Percentiles rank a stretch among this genome's conserved stretches.
phyloP scores from a whole-genome alignment of 2,329 filamentous ascomycete species.

The Penicillium palitans region DNA sequence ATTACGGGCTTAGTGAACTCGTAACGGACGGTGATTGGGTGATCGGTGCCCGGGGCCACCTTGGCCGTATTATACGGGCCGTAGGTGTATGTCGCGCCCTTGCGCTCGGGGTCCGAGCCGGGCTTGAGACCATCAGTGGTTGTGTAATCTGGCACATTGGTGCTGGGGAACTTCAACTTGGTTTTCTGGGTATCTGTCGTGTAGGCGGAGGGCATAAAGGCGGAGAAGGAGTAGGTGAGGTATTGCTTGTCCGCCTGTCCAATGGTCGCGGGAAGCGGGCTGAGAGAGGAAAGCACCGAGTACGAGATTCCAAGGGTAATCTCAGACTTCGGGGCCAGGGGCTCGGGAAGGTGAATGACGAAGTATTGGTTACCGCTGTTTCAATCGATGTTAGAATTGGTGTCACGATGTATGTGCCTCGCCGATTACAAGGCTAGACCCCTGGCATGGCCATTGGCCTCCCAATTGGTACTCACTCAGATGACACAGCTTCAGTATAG shows the following conservation, averaged over 20 bases:
- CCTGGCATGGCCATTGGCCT: slow-evolving; percentile 38
- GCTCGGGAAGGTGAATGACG: slow-evolving; percentile 72
- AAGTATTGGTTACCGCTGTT: slow-evolving; percentile 76
- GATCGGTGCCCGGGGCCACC: slow-evolving; percentile 71
- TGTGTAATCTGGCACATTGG: slow-evolving; percentile 82
- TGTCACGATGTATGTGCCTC: background rate
- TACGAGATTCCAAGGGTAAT: slow-evolving; percentile 87
- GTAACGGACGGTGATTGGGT: slow-evolving; percentile 78
- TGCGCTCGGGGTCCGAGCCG: slow-evolving; percentile 72
- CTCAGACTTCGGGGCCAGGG: slow-evolving; percentile 73
- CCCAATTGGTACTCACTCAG: slow-evolving; percentile 56
- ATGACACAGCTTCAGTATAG: slow-evolving; percentile 61
- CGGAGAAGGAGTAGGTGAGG: slow-evolving; percentile 80
- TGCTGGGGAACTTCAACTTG: slow-evolving; percentile 82
- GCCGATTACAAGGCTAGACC: background rate
- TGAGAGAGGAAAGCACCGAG: slow-evolving; percentile 74
- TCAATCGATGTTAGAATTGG: slow-evolving; percentile 10
- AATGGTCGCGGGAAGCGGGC: slow-evolving; percentile 77
- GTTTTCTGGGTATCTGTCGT: slow-evolving; percentile 91
- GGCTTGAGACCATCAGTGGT: slow-evolving; percentile 62
- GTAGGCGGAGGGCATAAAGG: slow-evolving; percentile 82
- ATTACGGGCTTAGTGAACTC: slow-evolving; percentile 92
- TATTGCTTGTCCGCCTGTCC: slow-evolving; percentile 84
- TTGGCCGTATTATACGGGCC: slow-evolving; percentile 73
- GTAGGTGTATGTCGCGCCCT: slow-evolving; percentile 84